Base-by-base conservation (phyloP, 257 asterid genomes). In the Parsonsia alboflavescens region DNA sequence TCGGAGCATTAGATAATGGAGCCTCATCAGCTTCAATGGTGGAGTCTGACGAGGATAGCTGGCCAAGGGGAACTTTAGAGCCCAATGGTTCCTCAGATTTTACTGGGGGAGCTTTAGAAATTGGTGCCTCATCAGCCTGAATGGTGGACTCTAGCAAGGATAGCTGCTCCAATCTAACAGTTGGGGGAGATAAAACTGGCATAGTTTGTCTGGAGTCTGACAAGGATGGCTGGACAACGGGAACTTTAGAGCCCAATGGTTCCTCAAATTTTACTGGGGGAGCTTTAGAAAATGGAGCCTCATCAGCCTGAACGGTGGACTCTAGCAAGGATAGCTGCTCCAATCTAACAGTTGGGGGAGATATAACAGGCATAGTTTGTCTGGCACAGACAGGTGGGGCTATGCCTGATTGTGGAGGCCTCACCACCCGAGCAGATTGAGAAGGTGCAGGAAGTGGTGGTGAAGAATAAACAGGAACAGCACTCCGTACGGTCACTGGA, bases 391-490 rank as follows among this genome's bases (percentile, higher is more conserved):
- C 95, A 12, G 96, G 87, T 66, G 93, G 93, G 2, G 96, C 91
- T 78, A 84, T 71, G 49, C 85, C 79, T 77, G 88, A 44, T 15
- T 83, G 74, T 50, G 89, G 83, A 65, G 91, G 88, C 86, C 94
- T 85, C 76, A 78, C 83, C 78, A 82, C 79, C 33, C 78, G 79
- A 30, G 90, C 82, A 56, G 88, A 69, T 79, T 75, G 91, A 19
- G 81, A 68, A 45, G 91, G 88, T 21, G 86, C 78, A 80, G 89
- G 90, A 79, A 83, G 83, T 22, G 94, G 95, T 10, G 97, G 98
- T 13, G 98, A 91, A 64, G 98, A 91, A 86, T 85, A 94, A 73
- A 90, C 97, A 0, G 97, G 97, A 76, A 91, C 74, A 3, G 93
- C 75, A 77, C 80, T 88, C 65, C 97, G 86, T 75, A 94, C 78